Percentiles rank a stretch among this genome's conserved stretches.
Conservation (phyloP, 179 eudicot species). For the Corrigiola litoralis region DNA sequence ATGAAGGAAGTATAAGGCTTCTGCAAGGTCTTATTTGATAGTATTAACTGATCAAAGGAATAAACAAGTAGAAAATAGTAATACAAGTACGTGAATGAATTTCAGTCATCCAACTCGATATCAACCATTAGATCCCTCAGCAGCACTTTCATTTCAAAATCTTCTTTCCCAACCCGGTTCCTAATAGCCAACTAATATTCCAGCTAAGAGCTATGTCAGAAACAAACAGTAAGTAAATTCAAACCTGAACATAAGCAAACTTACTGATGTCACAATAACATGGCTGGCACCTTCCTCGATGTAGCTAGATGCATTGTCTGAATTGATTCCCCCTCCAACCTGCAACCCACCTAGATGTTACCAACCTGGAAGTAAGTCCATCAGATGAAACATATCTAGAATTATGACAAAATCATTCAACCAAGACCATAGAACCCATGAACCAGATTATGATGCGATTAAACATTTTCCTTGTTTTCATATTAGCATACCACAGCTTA, state of each 20-base stretch:
- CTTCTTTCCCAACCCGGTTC: no score
- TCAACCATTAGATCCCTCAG: not conserved
- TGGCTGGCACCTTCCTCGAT: slow-evolving; percentile 94
- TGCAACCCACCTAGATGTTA: slow-evolving; percentile 91
- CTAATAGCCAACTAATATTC: not conserved
- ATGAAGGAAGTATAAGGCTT: no score
- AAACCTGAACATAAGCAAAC: not conserved
- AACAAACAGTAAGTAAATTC: not conserved
- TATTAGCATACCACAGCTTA: not conserved
- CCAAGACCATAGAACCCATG: not conserved
- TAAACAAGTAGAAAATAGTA: not conserved
- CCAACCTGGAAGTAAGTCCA: slow-evolving; percentile 45
- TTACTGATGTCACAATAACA: slow-evolving; percentile 92
- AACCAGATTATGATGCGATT: not conserved
- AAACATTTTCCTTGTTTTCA: not conserved
- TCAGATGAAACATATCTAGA: slow-evolving; percentile 32
- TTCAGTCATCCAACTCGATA: not conserved
- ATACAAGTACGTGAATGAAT: no score
- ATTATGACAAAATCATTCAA: not conserved
- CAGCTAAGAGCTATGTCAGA: not conserved
- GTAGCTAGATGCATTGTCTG: slow-evolving; percentile 69
- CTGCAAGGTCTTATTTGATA: no score
- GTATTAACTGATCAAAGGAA: not conserved
- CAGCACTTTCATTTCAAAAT: no score
- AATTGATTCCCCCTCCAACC: slow-evolving; percentile 91